phyloP scores from a whole-genome alignment of 164 flowering plant species.

The Platanus orientalis region DNA sequence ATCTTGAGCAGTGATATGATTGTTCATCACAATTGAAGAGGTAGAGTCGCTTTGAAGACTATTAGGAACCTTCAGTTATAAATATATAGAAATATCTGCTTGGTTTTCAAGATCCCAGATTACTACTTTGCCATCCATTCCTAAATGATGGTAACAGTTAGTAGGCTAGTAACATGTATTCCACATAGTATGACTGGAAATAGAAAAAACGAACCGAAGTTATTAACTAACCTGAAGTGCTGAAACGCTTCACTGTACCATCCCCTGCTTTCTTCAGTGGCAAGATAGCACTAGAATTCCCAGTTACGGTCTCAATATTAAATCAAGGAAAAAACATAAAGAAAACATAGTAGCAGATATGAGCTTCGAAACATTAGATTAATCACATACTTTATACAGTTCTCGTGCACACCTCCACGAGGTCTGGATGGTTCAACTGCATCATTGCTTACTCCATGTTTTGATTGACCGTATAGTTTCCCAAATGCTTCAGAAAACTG shows the following conservation, averaged over 20 bases:
- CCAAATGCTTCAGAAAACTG: constrained; percentile 98
- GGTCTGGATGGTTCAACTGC: constrained; percentile 52
- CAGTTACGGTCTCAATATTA: constrained; percentile 3
- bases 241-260: constrained; percentile 50
- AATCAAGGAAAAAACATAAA: background rate
- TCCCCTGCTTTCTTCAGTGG: constrained; percentile 53
- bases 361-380: background rate
- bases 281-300: constrained; percentile 55
- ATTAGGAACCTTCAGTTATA: constrained; percentile 7
- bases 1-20: too few species aligned
- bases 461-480: constrained; percentile 86
- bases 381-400: constrained; percentile 70
- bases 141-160: constrained; percentile 23
- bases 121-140: constrained; percentile 86
- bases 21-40: too few species aligned
- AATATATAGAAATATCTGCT: constrained; percentile 36
- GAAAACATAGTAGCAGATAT: background rate
- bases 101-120: constrained; percentile 81
- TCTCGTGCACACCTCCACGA: constrained; percentile 70
- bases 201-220: background rate
- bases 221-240: constrained; percentile 79
- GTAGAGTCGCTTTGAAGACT: background rate
- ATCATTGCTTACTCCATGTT: constrained; percentile 49
- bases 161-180: background rate
- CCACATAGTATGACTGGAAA: background rate